phyloP scores from a whole-genome alignment of 139 green algal species.

The Auxenochlorella pyrenoidosa region DNA sequence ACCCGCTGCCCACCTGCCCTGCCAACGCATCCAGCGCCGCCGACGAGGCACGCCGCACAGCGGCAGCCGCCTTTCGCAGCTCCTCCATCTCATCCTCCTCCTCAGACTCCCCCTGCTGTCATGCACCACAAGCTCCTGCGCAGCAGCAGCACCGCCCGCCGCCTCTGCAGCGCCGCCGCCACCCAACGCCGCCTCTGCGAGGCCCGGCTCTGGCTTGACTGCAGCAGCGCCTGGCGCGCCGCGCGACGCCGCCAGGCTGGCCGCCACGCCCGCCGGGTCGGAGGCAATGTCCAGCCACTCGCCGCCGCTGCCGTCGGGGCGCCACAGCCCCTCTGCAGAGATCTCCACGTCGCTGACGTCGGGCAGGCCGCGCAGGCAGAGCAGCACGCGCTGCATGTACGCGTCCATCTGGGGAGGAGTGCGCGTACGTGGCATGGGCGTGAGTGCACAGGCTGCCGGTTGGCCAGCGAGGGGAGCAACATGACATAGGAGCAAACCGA shows the following conservation, averaged over 20 bases:
- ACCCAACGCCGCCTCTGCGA: background rate
- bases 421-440: background rate
- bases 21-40: slow-evolving; percentile 4
- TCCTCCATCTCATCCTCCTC: slow-evolving; percentile 38
- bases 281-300: slow-evolving; percentile 27
- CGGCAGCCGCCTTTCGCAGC: slow-evolving; percentile 13
- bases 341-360: slow-evolving; percentile 71
- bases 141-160: too few species aligned
- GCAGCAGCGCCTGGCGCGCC: background rate
- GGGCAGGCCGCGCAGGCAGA: slow-evolving; percentile 38
- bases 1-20: background rate
- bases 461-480: background rate
- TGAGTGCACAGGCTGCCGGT: background rate
- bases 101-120: slow-evolving; percentile 26
- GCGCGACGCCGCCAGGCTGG: background rate
- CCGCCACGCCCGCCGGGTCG: slow-evolving; percentile 21
- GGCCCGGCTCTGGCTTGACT: slow-evolving; percentile 7
- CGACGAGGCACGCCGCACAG: background rate
- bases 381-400: slow-evolving; percentile 63
- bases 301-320: slow-evolving; percentile 41
- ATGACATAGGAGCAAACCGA: background rate
- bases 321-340: slow-evolving; percentile 58
- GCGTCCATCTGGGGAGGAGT: slow-evolving; percentile 50
- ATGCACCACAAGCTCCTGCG: background rate
- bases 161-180: background rate